Conservation (phyloP, 257 asterid genomes). For the Solanum piurae region DNA sequence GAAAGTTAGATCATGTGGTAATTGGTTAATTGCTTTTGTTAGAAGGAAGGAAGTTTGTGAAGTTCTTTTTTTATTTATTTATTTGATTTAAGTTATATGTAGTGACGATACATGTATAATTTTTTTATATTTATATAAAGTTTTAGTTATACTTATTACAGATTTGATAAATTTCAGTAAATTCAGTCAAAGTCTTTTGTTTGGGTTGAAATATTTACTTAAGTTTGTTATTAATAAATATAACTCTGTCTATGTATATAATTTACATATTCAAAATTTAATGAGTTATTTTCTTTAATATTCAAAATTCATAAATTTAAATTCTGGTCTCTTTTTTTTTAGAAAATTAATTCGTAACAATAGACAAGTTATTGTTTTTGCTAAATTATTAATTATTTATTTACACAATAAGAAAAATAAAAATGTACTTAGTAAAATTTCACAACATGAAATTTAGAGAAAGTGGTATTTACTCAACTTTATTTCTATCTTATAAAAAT, state of each 20-base stretch:
- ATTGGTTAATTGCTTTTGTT: neutral
- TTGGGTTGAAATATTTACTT: neutral
- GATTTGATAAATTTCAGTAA: neutral
- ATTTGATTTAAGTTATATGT: neutral
- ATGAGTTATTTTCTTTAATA: neutral
- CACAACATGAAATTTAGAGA: neutral
- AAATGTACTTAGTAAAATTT: neutral
- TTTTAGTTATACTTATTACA: neutral
- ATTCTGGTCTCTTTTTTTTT: neutral
- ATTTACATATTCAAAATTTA: neutral
- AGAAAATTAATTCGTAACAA: neutral
- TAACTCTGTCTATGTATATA: neutral
- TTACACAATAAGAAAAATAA: neutral
- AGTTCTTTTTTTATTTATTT: neutral
- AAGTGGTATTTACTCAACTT: fast-evolving
- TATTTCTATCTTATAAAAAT: fast-evolving
- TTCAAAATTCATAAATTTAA: neutral
- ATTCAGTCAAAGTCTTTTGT: neutral
- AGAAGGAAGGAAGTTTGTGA: neutral
- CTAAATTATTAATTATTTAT: neutral
- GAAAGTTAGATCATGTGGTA: neutral
- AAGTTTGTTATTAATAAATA: neutral
- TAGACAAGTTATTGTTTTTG: neutral
- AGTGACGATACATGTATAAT: neutral
- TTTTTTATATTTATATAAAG: neutral